Evolutionary conservation across 2,329 filamentous ascomycete species (phyloP), one percentile per base, ranked within the genome.

Genomic region (Ascochyta viciae-villosae): DNA sequence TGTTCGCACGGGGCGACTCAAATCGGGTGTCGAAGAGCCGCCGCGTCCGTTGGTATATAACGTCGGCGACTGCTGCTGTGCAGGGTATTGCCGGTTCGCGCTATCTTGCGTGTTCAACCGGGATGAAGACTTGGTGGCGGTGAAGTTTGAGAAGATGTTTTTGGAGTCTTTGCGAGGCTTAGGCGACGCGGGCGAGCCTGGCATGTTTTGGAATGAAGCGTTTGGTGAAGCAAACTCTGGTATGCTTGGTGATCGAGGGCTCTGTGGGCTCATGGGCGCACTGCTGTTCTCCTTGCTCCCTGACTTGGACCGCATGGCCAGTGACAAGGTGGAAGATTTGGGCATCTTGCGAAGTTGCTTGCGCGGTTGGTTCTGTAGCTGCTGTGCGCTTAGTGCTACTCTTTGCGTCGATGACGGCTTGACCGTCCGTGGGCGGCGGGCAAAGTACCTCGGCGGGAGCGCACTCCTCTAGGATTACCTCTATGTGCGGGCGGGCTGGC

Each of bases 141-240:
- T 76, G 55, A 81, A 76, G 60, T 82, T 82, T 39, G 77, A 74
- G 61, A 82, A 82, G 59, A 82, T 81, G 61, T 64, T 71, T 46
- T 74, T 71, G 10, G 76, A 68, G 46, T 78, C 76, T 62, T 77
- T 75, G 45, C 71, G 71, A 44, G 64, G 65, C 51, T 72, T 74
- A 7, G 73, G 70, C 2, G 74, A 74, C 19, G 73, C 66, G 3
- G 73, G 72, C 26, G 72, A 72, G 38, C 70, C 66, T 23, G 72
- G 70, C 55, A 67, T 62, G 46, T 66, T 65, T 42, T 70, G 67
- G 46, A 69, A 73, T 15, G 72, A 56, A 16, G 68, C 64, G 37
- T 65, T 70, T 5, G 72, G 73, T n/a, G 70, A 68, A 15, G 64
- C 60, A 40, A 62, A 61, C n/a, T 74, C 71, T 31, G 61, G 58